Percentiles rank a stretch among this genome's conserved stretches.
Evolutionary conservation across 768 basidiomycete species (phyloP).

Genomic region (Lentinula boryana): DNA sequence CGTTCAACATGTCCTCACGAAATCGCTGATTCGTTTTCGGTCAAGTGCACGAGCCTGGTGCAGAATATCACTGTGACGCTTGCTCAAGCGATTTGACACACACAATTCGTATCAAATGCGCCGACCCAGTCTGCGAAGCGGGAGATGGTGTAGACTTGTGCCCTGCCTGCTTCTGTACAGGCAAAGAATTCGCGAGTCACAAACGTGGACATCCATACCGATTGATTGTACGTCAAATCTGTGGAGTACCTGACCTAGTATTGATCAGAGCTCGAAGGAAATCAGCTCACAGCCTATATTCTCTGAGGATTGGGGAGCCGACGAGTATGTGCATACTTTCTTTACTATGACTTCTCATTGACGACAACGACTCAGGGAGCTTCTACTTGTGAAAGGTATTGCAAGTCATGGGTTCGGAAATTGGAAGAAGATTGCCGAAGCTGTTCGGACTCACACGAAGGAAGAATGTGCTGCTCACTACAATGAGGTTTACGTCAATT

Average conservation of each 20-base stretch:
- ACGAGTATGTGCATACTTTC: constrained; percentile 60
- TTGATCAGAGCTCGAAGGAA: constrained; percentile 47
- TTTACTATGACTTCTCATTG: background rate
- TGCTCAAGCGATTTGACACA: constrained; percentile 90
- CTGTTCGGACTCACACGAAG: constrained; percentile 89
- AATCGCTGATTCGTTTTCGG: constrained; percentile 6
- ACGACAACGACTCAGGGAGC: constrained; percentile 50
- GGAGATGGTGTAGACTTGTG: constrained; percentile 89
- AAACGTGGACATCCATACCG: constrained; percentile 86
- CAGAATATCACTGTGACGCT: constrained; percentile 78
- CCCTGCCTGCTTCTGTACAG: constrained; percentile 86
- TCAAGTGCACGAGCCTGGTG: constrained; percentile 79
- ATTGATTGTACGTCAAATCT: constrained; percentile 61
- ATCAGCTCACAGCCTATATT: constrained; percentile 97
- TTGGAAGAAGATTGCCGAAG: constrained; percentile 94
- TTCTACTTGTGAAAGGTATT: constrained; percentile 84
- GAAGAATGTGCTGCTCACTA: constrained; percentile 95
- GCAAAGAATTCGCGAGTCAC: constrained; percentile 84
- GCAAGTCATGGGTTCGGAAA: constrained; percentile 87
- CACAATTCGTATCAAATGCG: constrained; percentile 95
- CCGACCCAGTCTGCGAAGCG: constrained; percentile 60
- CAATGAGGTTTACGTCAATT: constrained; percentile 70
- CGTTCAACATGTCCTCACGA: constrained; percentile 2
- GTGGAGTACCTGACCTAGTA: background rate
- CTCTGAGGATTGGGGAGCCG: constrained; percentile 93